A percentile compares a stretch with the other conserved stretches of the same genome.
Conservation (phyloP, 2,329 filamentous ascomycete species). For the Diplodia sapinea region DNA sequence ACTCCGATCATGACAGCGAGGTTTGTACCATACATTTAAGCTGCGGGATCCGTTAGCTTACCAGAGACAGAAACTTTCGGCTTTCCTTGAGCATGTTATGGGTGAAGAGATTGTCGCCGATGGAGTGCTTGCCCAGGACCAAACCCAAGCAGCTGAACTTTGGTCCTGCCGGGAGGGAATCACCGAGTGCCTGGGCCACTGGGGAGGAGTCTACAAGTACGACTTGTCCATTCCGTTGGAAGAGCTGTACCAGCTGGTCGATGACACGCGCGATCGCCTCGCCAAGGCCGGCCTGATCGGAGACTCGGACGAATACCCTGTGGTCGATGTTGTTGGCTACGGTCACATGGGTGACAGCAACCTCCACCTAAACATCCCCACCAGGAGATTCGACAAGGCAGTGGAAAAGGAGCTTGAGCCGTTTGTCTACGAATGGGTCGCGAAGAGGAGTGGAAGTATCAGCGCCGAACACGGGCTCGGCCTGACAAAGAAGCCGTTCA, state of each 20-base stretch:
- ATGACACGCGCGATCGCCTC: conserved; percentile 78
- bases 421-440: conserved; percentile 97
- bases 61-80: conserved; percentile 73
- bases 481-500: conserved; percentile 92
- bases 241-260: conserved; percentile 87
- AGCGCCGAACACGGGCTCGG: conserved; percentile 96
- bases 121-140: conserved; percentile 89
- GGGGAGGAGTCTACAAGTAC: conserved; percentile 97
- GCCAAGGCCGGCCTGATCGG: conserved; percentile 73
- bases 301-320: conserved; percentile 76
- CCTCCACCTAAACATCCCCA: conserved; percentile 88
- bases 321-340: conserved; percentile 90
- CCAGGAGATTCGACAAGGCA: conserved; percentile 80
- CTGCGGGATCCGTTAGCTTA: conserved; percentile 32
- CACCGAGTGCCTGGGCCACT: conserved; percentile 84
- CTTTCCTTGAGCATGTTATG: conserved; percentile 92
- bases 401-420: conserved; percentile 91
- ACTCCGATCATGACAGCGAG: conserved; percentile 86
- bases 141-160: conserved; percentile 82
- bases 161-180: conserved; percentile 96
- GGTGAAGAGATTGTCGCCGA: conserved; percentile 83
- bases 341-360: conserved; percentile 99
- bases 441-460: conserved; percentile 86
- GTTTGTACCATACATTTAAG: conserved; percentile 33
- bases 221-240: conserved; percentile 91